Conservation (phyloP, 1,284 basidiomycete genomes). For the Microstroma glucosiphilum region DNA sequence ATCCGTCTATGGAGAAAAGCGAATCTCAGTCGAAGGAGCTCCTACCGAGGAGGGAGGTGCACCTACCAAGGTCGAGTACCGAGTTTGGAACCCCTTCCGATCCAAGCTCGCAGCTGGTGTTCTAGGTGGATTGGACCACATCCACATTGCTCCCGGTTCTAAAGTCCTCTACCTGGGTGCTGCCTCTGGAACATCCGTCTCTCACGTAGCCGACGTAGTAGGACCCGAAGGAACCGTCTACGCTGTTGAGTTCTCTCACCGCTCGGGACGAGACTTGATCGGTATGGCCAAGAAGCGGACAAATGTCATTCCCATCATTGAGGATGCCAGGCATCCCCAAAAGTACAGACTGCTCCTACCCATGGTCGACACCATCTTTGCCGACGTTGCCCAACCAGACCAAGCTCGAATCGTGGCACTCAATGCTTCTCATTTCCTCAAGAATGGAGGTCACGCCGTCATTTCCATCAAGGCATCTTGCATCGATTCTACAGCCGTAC, state of each 20-base stretch:
- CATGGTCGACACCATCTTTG: slow-evolving; percentile 59
- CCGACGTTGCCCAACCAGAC: slow-evolving; percentile 96
- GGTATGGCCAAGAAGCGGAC: slow-evolving; percentile 99
- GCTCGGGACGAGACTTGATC: slow-evolving; percentile 94
- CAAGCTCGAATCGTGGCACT: slow-evolving; percentile 75
- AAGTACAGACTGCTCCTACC: slow-evolving; percentile 50
- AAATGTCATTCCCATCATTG: slow-evolving; percentile 96
- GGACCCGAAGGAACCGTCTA: slow-evolving; percentile 95
- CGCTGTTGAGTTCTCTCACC: slow-evolving; percentile 94
- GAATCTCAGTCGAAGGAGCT: slow-evolving; percentile 59
- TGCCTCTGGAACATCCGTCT: slow-evolving; percentile 89
- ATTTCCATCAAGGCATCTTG: slow-evolving; percentile 99
- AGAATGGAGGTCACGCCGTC: slow-evolving; percentile 83
- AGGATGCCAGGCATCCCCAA: slow-evolving; percentile 82
- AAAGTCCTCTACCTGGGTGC: slow-evolving; percentile 98
- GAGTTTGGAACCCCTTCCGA: slow-evolving; percentile 99
- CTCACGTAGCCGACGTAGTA: slow-evolving; percentile 96
- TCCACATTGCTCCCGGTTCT: slow-evolving; percentile 86
- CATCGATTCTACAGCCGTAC: slow-evolving; percentile 88
- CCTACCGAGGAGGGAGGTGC: slow-evolving; percentile 59
- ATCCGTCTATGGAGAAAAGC: slow-evolving; percentile 95
- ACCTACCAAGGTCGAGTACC: slow-evolving; percentile 82
- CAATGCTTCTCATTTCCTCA: slow-evolving; percentile 94
- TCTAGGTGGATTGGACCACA: slow-evolving; percentile 86
- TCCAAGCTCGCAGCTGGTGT: slow-evolving; percentile 95